A percentile compares a stretch with the other conserved stretches of the same genome.
Conservation (phyloP, 2,329 filamentous ascomycete genomes). For the Hymenoscyphus fructigenus region DNA sequence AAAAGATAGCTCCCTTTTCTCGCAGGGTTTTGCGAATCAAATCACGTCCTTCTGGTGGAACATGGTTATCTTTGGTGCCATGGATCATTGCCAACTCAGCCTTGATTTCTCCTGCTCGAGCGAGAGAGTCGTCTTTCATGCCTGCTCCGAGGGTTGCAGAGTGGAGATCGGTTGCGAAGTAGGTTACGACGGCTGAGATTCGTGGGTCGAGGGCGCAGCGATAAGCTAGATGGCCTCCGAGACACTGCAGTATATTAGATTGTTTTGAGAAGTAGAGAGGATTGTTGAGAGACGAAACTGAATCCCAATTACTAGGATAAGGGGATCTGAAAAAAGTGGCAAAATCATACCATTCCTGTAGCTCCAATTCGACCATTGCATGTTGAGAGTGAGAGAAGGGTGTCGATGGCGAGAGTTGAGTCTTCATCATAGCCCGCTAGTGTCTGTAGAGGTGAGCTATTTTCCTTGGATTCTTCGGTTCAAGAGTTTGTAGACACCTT, state of each 20-base stretch:
- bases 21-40: slow-evolving; percentile 80
- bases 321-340: too few relatives aligned
- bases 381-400: slow-evolving; percentile 69
- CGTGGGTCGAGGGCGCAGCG: slow-evolving; percentile 72
- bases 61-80: slow-evolving; percentile 86
- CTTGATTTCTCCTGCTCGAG: slow-evolving; percentile 64
- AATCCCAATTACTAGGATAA: not conserved
- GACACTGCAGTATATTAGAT: not conserved
- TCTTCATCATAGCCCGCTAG: slow-evolving; percentile 85
- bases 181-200: slow-evolving; percentile 76
- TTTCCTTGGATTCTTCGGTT: not conserved
- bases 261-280: not conserved
- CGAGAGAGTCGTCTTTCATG: slow-evolving; percentile 59
- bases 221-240: slow-evolving; percentile 71
- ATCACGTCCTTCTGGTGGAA: slow-evolving; percentile 78
- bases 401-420: slow-evolving; percentile 64
- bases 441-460: slow-evolving; percentile 49
- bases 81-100: slow-evolving; percentile 88
- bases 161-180: slow-evolving; percentile 93
- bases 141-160: slow-evolving; percentile 69
- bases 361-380: slow-evolving; percentile 78
- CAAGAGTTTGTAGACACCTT: slow-evolving; percentile 50
- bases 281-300: not conserved
- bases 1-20: slow-evolving; percentile 71
- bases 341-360: slow-evolving; percentile 71